A percentile compares a stretch with the other conserved stretches of the same genome.
phyloP scores from a whole-genome alignment of 805 yeast genomes.

The Suhomyces pyralidae region DNA sequence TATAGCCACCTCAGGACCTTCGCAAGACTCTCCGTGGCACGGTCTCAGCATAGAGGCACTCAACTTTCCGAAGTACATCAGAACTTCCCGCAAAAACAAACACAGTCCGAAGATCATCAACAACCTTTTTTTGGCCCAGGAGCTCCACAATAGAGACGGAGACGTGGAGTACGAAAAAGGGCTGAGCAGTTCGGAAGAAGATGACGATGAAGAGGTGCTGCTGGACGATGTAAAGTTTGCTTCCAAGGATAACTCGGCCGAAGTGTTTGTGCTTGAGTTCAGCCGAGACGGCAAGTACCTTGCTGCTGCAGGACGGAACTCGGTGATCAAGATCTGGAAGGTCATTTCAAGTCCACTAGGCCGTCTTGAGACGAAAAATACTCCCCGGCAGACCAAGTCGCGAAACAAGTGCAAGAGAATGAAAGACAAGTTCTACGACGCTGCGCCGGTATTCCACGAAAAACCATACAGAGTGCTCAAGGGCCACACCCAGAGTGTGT shows the following conservation, averaged over 20 bases:
- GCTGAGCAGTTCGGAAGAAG: constrained; percentile 4
- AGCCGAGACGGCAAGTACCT: constrained; percentile 76
- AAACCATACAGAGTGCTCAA: constrained; percentile 56
- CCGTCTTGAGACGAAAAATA: constrained; percentile 44
- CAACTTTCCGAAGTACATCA: constrained; percentile 54
- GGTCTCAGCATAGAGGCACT: constrained; percentile 41
- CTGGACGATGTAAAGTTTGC: constrained; percentile 10
- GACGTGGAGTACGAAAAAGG: not conserved
- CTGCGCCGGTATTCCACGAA: constrained; percentile 78
- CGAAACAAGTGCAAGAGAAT: not conserved
- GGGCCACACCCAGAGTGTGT: constrained; percentile 69
- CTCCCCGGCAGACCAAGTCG: constrained; percentile 14
- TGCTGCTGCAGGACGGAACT: constrained; percentile 82
- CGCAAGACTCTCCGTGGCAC: constrained; percentile 23
- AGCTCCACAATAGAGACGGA: constrained; percentile 31
- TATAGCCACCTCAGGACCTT: not conserved
- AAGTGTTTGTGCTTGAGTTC: constrained; percentile 74
- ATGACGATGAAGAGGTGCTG: constrained; percentile 2
- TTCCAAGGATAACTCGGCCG: constrained; percentile 28
- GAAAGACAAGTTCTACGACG: constrained; percentile 23
- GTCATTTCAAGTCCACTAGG: constrained; percentile 73
- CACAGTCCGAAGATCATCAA: constrained; percentile 46
- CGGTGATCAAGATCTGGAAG: constrained; percentile 69
- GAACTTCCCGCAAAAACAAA: constrained; percentile 45
- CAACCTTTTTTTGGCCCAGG: constrained; percentile 65